Percentiles rank a stretch among this genome's conserved stretches.
phyloP scores from a whole-genome alignment of 495 filamentous ascomycete genomes.

The Endocarpon pusillum region DNA sequence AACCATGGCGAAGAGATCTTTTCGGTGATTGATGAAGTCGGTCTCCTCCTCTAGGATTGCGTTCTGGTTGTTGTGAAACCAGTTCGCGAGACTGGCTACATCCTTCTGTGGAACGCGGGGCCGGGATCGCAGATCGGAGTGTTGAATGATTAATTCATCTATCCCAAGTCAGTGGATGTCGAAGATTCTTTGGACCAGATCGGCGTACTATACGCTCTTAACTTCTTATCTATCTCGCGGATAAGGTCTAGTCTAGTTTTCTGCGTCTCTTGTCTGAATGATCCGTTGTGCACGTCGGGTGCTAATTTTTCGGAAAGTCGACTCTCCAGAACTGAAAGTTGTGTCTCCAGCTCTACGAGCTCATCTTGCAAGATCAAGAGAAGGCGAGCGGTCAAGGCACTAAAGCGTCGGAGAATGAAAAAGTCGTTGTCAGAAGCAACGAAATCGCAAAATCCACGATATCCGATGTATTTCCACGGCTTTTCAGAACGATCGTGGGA shows the following conservation, averaged over 20 bases:
- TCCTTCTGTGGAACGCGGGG: constrained; percentile 2
- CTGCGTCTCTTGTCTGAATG: constrained; percentile 13
- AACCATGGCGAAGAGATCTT: constrained; percentile 14
- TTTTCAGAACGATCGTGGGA: too few species aligned
- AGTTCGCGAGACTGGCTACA: constrained; percentile 11
- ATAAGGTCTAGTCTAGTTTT: constrained; percentile 7
- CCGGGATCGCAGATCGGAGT: constrained; percentile 1
- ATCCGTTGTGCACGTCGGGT: constrained; percentile 12
- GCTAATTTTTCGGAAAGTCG: constrained; percentile 3
- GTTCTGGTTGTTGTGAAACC: constrained; percentile 10
- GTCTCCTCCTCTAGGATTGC: constrained; percentile 12
- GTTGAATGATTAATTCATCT: constrained; percentile 12
- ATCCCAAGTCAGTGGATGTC: background rate
- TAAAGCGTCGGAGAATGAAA: constrained; percentile 19
- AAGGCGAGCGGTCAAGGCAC: constrained; percentile 13
- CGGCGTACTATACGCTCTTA: constrained; percentile 10
- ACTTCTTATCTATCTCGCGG: constrained; percentile 5
- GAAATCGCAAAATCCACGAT: constrained; percentile 15
- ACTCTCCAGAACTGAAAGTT: constrained; percentile 2
- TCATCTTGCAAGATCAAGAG: constrained; percentile 12
- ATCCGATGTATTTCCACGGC: constrained; percentile 24
- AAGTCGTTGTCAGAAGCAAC: constrained; percentile 23
- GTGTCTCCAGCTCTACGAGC: constrained; percentile 5
- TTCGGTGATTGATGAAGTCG: constrained; percentile 9
- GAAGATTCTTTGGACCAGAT: background rate